A percentile compares a stretch with the other conserved stretches of the same genome.
These are phyloP conservation scores for Penicillium soppii DNA, from an alignment of 495 filamentous ascomycete genomes.

Conservation along the genomic window DNA sequence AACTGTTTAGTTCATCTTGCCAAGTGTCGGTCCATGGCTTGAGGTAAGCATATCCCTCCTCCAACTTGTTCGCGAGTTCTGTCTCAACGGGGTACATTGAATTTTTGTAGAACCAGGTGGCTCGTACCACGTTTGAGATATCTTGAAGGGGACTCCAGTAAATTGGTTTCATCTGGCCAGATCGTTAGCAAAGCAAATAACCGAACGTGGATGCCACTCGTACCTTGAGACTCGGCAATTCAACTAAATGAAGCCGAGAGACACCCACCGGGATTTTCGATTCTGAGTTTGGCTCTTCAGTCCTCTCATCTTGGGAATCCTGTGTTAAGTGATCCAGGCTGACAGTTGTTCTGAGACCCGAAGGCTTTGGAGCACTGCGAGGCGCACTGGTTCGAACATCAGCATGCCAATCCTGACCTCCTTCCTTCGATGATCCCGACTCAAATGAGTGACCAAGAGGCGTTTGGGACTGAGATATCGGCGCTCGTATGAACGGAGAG, in stretches of 20 bases:
- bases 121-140: conserved; percentile 74
- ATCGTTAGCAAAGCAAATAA: background rate
- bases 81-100: conserved; percentile 89
- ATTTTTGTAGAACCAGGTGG: conserved; percentile 96
- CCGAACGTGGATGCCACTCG: background rate
- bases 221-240: conserved; percentile 51
- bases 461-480: conserved; percentile 29
- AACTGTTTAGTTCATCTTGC: conserved; percentile 88
- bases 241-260: conserved; percentile 66
- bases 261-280: conserved; percentile 67
- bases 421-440: conserved; percentile 28
- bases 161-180: conserved; percentile 81
- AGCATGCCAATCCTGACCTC: conserved; percentile 25
- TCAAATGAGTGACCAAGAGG: conserved; percentile 36
- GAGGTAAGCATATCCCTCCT: conserved; percentile 81
- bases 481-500: conserved; percentile 41
- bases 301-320: conserved; percentile 12
- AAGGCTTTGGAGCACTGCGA: conserved; percentile 26
- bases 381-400: conserved; percentile 18
- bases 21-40: conserved; percentile 91
- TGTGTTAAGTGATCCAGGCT: conserved; percentile 21
- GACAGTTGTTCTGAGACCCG: conserved; percentile 30
- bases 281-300: conserved; percentile 17
- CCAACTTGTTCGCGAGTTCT: conserved; percentile 86
- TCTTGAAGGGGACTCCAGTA: conserved; percentile 98